Evolutionary conservation across 495 filamentous ascomycete species (phyloP).

Genomic region (Aspergillus biplanus): DNA sequence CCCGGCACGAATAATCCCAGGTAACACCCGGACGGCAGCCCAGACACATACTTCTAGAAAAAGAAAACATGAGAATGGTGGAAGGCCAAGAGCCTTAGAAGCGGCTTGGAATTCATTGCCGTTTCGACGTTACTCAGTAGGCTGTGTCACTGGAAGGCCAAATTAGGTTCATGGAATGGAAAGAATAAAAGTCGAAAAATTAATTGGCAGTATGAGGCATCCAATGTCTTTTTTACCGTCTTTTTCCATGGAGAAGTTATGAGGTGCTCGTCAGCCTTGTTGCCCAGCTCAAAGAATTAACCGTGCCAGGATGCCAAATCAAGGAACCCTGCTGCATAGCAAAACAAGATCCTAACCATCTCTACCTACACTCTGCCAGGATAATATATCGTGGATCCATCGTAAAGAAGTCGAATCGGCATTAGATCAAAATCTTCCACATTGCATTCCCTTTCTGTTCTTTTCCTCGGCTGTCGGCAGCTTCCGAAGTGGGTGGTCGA

Average conservation of each 20-base stretch:
- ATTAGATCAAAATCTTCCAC: neutral
- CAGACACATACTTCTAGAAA: slow-evolving; percentile 10
- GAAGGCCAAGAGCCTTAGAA: slow-evolving; percentile 7
- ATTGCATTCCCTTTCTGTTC: neutral
- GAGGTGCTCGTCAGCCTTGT: neutral
- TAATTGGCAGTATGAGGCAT: neutral
- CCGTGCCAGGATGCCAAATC: slow-evolving; percentile 8
- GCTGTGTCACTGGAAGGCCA: slow-evolving; percentile 2
- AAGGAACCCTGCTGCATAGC: slow-evolving; percentile 10
- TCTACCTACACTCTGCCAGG: slow-evolving; percentile 15
- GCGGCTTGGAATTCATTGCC: slow-evolving; percentile 15
- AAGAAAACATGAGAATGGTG: neutral
- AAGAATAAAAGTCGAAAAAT: neutral
- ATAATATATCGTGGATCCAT: slow-evolving; percentile 5
- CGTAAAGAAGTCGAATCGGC: neutral
- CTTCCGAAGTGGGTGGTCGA: neutral
- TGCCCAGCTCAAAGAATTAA: slow-evolving; percentile 13
- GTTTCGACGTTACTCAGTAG: slow-evolving; percentile 6
- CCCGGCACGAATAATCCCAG: slow-evolving; percentile 2
- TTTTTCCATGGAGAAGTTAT: neutral
- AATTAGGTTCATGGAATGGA: neutral
- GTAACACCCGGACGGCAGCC: slow-evolving; percentile 15
- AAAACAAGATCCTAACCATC: slow-evolving; percentile 14
- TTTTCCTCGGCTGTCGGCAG: slow-evolving; percentile 15
- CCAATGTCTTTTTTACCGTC: too few species aligned